Evolutionary conservation across 148 eudicot species (phyloP).

Genomic region (Cornus suecica): DNA sequence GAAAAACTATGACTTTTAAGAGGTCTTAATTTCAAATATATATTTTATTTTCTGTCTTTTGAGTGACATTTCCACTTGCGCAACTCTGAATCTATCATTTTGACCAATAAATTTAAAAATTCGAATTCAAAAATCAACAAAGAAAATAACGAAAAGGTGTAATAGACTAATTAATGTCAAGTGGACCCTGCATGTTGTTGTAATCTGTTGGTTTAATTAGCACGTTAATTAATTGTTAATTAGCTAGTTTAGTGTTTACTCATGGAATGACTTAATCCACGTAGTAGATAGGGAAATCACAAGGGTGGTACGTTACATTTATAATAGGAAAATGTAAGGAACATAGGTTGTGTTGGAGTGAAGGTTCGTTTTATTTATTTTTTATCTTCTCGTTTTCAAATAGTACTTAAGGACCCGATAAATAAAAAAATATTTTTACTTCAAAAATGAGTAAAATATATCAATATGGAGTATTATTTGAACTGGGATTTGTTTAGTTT

Average conservation of each 20-base stretch:
- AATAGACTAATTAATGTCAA: background rate
- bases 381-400: too few relatives aligned
- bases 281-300: background rate
- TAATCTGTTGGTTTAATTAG: background rate
- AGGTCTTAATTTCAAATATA: background rate
- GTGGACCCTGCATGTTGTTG: background rate
- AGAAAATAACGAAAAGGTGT: background rate
- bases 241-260: background rate
- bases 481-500: too few relatives aligned
- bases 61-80: conserved; percentile 24
- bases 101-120: background rate
- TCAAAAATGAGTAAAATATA: too few relatives aligned
- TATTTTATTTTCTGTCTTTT: background rate
- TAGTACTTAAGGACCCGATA: too few relatives aligned
- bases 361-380: too few relatives aligned
- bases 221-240: background rate
- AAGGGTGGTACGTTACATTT: too few relatives aligned
- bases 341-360: too few relatives aligned
- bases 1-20: conserved; percentile 5
- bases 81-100: conserved; percentile 11
- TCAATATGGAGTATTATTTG: too few relatives aligned
- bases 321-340: too few relatives aligned
- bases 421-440: too few relatives aligned
- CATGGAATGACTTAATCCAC: background rate
- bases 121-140: background rate